Evolutionary conservation across 2,329 filamentous ascomycete genomes (phyloP).

Genomic region (Aspergillus ochraceus): DNA sequence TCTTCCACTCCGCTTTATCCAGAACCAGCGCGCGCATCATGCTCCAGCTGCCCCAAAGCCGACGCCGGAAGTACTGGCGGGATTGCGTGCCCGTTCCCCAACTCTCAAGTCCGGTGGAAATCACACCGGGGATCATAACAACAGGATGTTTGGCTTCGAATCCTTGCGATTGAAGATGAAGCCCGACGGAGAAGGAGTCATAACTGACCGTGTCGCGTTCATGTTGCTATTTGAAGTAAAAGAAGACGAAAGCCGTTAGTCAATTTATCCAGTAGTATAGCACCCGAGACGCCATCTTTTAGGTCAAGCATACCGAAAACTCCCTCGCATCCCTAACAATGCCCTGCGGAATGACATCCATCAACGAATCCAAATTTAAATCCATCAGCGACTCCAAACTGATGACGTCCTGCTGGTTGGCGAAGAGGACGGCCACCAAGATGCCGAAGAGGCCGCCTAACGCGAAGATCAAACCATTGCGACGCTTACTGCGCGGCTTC

Average conservation of each 20-base stretch:
- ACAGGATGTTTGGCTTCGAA: constrained; percentile 81
- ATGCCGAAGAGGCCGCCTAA: constrained; percentile 90
- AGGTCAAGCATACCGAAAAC: constrained; percentile 64
- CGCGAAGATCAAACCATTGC: constrained; percentile 78
- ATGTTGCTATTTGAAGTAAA: constrained; percentile 58
- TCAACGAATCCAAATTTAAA: constrained; percentile 77
- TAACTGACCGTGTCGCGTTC: constrained; percentile 87
- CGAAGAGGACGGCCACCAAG: constrained; percentile 85
- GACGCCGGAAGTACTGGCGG: constrained; percentile 87
- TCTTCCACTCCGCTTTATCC: constrained; percentile 94
- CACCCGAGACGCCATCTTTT: neutral
- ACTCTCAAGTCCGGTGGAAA: constrained; percentile 93
- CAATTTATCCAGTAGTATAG: neutral
- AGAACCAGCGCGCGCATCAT: constrained; percentile 96
- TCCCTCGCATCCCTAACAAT: constrained; percentile 84
- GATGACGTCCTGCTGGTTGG: constrained; percentile 84
- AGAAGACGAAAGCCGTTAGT: constrained; percentile 5
- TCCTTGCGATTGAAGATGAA: constrained; percentile 79
- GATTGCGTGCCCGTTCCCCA: constrained; percentile 89
- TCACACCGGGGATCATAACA: constrained; percentile 96
- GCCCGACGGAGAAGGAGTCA: constrained; percentile 88
- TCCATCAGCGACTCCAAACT: constrained; percentile 72
- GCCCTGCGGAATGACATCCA: constrained; percentile 84
- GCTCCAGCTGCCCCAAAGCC: constrained; percentile 96
- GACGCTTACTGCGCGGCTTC: constrained; percentile 62